Evolutionary conservation across 805 yeast genomes (phyloP), one percentile per base, ranked within the genome.

Genomic region (Yamadazyma sp.): DNA sequence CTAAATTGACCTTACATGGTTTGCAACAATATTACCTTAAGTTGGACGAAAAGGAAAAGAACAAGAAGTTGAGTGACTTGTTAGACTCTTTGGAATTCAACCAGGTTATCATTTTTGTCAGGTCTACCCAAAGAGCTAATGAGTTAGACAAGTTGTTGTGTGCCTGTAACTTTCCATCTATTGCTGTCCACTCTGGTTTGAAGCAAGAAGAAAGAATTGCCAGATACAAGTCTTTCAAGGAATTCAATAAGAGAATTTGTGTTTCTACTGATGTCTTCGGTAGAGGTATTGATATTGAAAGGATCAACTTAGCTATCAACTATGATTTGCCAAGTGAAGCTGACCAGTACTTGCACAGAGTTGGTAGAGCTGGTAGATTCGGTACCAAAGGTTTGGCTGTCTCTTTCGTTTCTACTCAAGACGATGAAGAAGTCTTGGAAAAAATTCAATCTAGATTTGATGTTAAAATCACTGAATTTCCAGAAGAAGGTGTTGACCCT

Each of bases 301-400:
- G 99, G 73, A 91, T 91, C 70, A 91, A 91, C 71, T 72, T 91
- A 64, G 99, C 99, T 46, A 89, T 91, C 75, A 93, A 91, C 76
- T 91, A 91, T 69, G 99, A 91, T 70, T 73, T 91, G 74, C 96
- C 99, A 54, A 74, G 68, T 49, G 97, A 90, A 72, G 96, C 98
- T 48, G 98, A 91, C 68, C 97, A 93, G 70, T 91, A 93, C 70
- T 79, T 91, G 63, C 99, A 91, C 75, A 88, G 99, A 75, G 99
- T 91, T 47, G 99, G 99, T 61, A 89, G 99, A 80, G 99, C 99
- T 52, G 99, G 99, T 71, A 90, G 99, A 78, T 91, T 91, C 57
- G 99, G 99, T 75, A 91, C 99, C 62, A 91, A 91, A 74, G 99
- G 99, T 73, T 80, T 93, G 55, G 95, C 97, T 37, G 77, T 93